Evolutionary conservation across 768 basidiomycete species (phyloP).

Genomic region (Psilocybe sp.): DNA sequence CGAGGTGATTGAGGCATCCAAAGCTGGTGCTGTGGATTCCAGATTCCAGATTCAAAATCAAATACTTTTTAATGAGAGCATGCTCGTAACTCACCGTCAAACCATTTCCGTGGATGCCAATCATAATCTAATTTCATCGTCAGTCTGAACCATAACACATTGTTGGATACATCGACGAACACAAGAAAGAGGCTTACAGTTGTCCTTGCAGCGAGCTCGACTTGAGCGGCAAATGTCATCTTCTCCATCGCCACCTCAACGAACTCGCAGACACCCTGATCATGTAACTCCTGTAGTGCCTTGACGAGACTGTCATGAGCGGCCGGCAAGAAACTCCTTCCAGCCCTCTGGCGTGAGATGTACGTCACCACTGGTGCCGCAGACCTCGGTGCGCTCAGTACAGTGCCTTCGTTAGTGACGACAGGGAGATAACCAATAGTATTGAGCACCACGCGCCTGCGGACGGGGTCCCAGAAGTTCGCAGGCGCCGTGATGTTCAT

Average conservation of each 20-base stretch:
- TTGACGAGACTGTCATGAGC: conserved; percentile 50
- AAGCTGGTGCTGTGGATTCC: conserved; percentile 45
- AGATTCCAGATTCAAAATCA: neutral
- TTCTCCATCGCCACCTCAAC: conserved; percentile 37
- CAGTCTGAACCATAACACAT: neutral
- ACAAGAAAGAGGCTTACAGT: conserved; percentile 43
- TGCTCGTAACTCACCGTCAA: conserved; percentile 40
- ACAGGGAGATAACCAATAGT: conserved; percentile 25
- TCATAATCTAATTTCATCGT: conserved; percentile 22
- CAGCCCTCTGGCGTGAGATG: conserved; percentile 53
- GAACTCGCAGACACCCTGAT: conserved; percentile 49
- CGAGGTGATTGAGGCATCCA: conserved; percentile 65
- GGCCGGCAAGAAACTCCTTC: conserved; percentile 35
- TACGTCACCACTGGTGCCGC: conserved; percentile 39
- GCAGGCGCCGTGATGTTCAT: conserved; percentile 27
- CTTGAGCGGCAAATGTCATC: conserved; percentile 58
- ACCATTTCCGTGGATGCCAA: conserved; percentile 71
- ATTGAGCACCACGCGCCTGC: conserved; percentile 23
- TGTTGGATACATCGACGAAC: too few species aligned
- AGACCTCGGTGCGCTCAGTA: conserved; percentile 8
- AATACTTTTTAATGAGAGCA: neutral
- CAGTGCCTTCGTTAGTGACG: conserved; percentile 8
- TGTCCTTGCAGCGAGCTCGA: conserved; percentile 55
- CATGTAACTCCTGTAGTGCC: conserved; percentile 46
- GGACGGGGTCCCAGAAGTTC: conserved; percentile 33